Percentiles rank a stretch among this genome's conserved stretches.
Evolutionary conservation across 1,284 basidiomycete species (phyloP).

Genomic region (Grifola frondosa): DNA sequence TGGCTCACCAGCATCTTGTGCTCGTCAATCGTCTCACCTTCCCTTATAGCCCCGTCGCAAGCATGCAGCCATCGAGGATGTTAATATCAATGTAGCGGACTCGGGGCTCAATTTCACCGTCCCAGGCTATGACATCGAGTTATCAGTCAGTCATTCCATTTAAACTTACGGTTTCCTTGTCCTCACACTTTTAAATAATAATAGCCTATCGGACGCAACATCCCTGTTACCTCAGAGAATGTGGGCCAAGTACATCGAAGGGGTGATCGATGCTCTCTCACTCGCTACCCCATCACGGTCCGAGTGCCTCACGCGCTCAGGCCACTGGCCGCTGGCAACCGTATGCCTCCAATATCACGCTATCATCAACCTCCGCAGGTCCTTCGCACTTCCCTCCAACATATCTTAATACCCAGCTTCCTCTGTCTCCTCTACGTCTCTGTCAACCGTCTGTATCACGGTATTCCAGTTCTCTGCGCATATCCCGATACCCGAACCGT

Average conservation of each 20-base stretch:
- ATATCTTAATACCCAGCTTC: too few species aligned
- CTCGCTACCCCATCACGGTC: too few species aligned
- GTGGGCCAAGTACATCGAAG: conserved; percentile 85
- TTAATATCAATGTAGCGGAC: conserved; percentile 72
- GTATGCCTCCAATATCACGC: too few species aligned
- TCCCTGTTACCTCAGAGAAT: conserved; percentile 82
- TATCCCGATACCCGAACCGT: conserved; percentile 18
- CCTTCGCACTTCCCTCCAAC: too few species aligned
- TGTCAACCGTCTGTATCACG: too few species aligned
- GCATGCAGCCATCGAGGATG: conserved; percentile 50
- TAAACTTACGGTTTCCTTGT: not conserved
- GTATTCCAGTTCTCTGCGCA: too few species aligned
- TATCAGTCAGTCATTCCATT: conserved; percentile 55
- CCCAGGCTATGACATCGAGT: conserved; percentile 92
- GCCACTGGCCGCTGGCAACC: too few species aligned
- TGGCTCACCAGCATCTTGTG: not conserved
- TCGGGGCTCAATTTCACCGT: conserved; percentile 94
- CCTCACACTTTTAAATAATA: conserved; percentile 1
- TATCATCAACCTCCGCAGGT: too few species aligned
- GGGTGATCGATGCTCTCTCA: conserved; percentile 79
- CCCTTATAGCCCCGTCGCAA: conserved; percentile 50
- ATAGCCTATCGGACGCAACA: conserved; percentile 76
- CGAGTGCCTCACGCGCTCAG: too few species aligned
- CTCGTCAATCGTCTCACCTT: too few species aligned
- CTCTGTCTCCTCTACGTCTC: too few species aligned